A percentile compares a stretch with the other conserved stretches of the same genome.
Conservation (phyloP, 176 grass and related monocot species). For the Hordeum marinum region DNA sequence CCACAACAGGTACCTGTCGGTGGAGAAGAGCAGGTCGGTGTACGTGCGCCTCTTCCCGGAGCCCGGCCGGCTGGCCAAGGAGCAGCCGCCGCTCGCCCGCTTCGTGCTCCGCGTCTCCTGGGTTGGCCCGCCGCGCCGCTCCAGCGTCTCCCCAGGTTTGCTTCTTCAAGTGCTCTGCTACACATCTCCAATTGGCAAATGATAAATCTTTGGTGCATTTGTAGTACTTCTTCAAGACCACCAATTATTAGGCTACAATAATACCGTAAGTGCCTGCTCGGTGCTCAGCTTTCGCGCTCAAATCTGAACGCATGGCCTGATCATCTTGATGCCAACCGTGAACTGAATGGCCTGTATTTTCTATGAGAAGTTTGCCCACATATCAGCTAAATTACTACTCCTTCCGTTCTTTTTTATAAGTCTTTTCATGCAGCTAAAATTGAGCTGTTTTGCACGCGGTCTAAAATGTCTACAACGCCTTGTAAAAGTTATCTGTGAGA, state of each 20-base stretch:
- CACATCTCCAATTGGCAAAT: not conserved
- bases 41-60: slow-evolving; percentile 81
- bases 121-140: slow-evolving; percentile 52
- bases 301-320: not conserved
- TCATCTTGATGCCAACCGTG: not conserved
- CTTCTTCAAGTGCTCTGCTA: not conserved
- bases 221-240: not conserved
- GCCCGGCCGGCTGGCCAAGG: slow-evolving; percentile 69
- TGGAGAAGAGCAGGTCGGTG: slow-evolving; percentile 73
- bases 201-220: not conserved
- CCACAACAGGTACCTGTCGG: slow-evolving; percentile 55
- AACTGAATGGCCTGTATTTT: not conserved
- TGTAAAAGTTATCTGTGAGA: too few species aligned
- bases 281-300: not conserved
- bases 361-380: not conserved
- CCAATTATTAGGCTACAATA: not conserved
- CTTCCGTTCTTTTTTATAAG: too few species aligned
- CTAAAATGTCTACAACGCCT: too few species aligned
- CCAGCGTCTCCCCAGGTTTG: slow-evolving; percentile 59
- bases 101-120: slow-evolving; percentile 77
- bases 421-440: too few species aligned
- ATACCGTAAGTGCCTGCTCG: not conserved
- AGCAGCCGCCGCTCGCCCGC: slow-evolving; percentile 71
- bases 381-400: not conserved
- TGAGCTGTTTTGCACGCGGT: too few species aligned